Evolutionary conservation across 73 alveolate species (phyloP).

Genomic region (Symbiodinium pilosum): DNA sequence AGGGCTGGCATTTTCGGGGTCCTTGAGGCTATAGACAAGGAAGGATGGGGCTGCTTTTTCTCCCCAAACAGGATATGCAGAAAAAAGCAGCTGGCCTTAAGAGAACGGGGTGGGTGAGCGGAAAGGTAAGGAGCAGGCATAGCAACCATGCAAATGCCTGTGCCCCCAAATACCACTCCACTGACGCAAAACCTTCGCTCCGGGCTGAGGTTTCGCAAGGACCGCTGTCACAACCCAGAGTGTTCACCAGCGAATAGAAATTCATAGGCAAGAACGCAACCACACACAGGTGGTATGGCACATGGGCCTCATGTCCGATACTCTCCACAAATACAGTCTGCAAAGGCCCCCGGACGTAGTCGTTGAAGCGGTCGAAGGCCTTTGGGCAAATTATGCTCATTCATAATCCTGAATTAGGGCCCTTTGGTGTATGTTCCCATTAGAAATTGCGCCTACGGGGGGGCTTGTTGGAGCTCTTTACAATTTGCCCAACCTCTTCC

Average conservation of each 20-base stretch:
- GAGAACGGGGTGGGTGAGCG: slow-evolving; percentile 18
- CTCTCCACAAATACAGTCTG: background rate
- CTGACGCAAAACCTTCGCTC: background rate
- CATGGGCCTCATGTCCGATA: slow-evolving; percentile 7
- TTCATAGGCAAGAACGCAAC: slow-evolving; percentile 21
- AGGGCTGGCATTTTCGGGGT: background rate
- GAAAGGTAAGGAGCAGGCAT: slow-evolving; percentile 10
- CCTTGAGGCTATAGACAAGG: background rate
- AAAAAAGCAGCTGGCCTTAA: too few species aligned
- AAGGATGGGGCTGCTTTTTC: background rate
- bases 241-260: slow-evolving; percentile 12
- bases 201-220: background rate
- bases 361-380: slow-evolving; percentile 1
- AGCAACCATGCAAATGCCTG: slow-evolving; percentile 3
- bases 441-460: too few species aligned
- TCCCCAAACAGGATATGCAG: background rate
- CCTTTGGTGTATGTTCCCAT: too few species aligned
- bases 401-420: too few species aligned
- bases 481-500: too few species aligned
- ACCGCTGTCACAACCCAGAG: background rate
- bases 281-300: slow-evolving; percentile 23
- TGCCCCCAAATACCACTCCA: background rate
- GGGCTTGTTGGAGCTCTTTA: too few species aligned
- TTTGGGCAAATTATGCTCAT: too few species aligned
- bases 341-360: background rate